A percentile compares a stretch with the other conserved stretches of the same genome.
Evolutionary conservation across 2,329 filamentous ascomycete genomes (phyloP).

Genomic region (Talaromyces albobiverticillius): DNA sequence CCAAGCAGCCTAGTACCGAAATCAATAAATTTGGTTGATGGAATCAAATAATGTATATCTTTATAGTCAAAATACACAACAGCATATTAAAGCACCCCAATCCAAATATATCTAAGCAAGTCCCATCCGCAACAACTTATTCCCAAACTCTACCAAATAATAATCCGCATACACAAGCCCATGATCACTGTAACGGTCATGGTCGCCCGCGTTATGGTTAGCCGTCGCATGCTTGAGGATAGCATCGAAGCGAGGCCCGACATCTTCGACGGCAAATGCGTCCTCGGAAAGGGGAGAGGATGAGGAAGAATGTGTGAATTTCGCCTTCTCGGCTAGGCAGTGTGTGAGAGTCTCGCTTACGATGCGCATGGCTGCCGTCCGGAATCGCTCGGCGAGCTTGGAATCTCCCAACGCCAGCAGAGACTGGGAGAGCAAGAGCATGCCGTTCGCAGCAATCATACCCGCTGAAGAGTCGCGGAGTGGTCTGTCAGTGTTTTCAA

Average conservation of each 20-base stretch:
- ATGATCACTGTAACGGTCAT: slow-evolving; percentile 37
- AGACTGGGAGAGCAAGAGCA: slow-evolving; percentile 37
- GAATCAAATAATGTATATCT: no score
- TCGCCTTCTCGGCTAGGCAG: not conserved
- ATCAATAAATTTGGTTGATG: no score
- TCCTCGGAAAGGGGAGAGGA: not conserved
- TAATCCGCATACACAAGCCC: slow-evolving; percentile 46
- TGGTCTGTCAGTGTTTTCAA: slow-evolving; percentile 15
- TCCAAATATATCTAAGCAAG: no score
- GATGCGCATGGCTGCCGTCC: slow-evolving; percentile 13
- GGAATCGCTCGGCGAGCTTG: slow-evolving; percentile 5
- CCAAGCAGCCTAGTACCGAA: no score
- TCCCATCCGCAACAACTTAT: slow-evolving; percentile 15
- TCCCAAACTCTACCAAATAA: slow-evolving; percentile 42
- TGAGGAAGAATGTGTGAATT: not conserved
- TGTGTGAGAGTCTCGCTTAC: slow-evolving; percentile 13
- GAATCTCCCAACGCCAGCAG: slow-evolving; percentile 9
- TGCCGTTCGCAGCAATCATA: slow-evolving; percentile 41
- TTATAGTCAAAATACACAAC: no score
- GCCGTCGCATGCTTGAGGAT: slow-evolving; percentile 38
- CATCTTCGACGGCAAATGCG: slow-evolving; percentile 18
- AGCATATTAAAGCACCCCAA: no score
- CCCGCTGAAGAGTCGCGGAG: slow-evolving; percentile 41
- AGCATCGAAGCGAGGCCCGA: slow-evolving; percentile 31
- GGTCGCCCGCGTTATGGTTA: slow-evolving; percentile 38